Base-by-base conservation (phyloP, 768 basidiomycete species). In the Leccinum arenicola region DNA sequence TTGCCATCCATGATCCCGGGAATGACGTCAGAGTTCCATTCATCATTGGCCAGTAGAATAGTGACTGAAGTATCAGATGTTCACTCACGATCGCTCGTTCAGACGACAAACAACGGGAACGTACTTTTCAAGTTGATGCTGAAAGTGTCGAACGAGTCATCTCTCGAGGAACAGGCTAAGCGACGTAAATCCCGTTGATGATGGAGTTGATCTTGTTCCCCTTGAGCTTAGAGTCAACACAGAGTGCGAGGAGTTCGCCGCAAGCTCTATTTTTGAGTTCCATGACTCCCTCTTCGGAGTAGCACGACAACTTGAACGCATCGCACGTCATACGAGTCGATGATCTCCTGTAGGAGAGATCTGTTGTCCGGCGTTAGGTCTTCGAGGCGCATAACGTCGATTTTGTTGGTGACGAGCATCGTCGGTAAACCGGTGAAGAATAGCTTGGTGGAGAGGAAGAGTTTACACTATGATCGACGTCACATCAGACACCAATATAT, bases 381-480 rank as follows among this genome's bases (percentile, higher is more conserved):
- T 45, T 91, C 89, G 27, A 95, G 84, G 50, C 94, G 88, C 66
- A 79, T 89, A 59, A 98, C 87, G 70, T 99, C 97, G 66, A 94
- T 88, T 83, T 99, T 99, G 85, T 99, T 99, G 75, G 98, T 87
- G 67, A 98, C 95, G 36, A 99, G 87, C 58, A 99, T 68, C 50
- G 89, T 91, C 45, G 95, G 96, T 75, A 98, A 98, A 74, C 89
- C 89, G 53, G 82, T 79, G 76, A 99, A 99, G 51, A 99, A 84
- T 40, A 97, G 97, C 76, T 97, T 98, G 78, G 98, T 98, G 53
- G 97, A 98, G 74, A 98, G 92, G 85, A 95, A 98, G 63, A 98
- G 87, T 80, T 97, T 91, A 82, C 95, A 97, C 91, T 98, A 67
- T 15, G 33, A 29, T 10, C 1, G 19, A 27, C 35, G 19, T 35